These are phyloP conservation scores for Lachnellula hyalina DNA, from an alignment of 2,329 filamentous ascomycete genomes.

Conservation along the genomic window DNA sequence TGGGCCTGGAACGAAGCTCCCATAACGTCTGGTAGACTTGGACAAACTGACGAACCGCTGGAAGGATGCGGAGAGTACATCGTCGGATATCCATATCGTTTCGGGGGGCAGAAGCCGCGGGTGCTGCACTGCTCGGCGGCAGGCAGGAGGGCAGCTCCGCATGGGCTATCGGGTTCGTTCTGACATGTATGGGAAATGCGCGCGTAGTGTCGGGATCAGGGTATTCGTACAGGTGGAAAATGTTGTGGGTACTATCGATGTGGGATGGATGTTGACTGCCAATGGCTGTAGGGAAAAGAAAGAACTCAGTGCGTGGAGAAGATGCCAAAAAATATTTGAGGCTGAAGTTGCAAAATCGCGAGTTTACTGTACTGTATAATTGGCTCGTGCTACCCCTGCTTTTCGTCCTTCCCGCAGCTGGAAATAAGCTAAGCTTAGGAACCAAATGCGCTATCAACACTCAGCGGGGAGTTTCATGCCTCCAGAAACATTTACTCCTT, in stretches of 20 bases:
- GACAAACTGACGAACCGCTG: constrained; percentile 38
- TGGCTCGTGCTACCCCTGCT: neutral
- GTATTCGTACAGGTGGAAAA: neutral
- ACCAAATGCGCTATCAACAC: neutral
- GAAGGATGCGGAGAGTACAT: constrained; percentile 46
- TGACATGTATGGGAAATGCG: constrained; percentile 3
- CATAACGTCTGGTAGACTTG: constrained; percentile 27
- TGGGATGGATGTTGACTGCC: neutral
- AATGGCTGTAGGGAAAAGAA: neutral
- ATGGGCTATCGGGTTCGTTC: constrained; percentile 33
- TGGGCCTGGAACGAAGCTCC: constrained; percentile 32
- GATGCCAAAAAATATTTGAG: neutral
- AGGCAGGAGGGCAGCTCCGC: constrained; percentile 42
- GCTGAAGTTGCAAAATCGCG: no score
- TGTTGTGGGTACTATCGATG: neutral
- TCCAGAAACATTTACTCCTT: neutral
- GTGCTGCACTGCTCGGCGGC: constrained; percentile 44
- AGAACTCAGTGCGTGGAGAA: neutral
- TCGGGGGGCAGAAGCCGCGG: constrained; percentile 36
- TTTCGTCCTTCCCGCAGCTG: neutral
- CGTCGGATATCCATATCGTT: constrained; percentile 55
- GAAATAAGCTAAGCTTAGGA: constrained; percentile 1
- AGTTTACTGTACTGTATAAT: no score
- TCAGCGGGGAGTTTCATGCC: neutral
- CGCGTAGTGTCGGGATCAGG: neutral